Base-by-base conservation (phyloP, 805 yeast species). In the Brettanomyces bruxellensis region DNA sequence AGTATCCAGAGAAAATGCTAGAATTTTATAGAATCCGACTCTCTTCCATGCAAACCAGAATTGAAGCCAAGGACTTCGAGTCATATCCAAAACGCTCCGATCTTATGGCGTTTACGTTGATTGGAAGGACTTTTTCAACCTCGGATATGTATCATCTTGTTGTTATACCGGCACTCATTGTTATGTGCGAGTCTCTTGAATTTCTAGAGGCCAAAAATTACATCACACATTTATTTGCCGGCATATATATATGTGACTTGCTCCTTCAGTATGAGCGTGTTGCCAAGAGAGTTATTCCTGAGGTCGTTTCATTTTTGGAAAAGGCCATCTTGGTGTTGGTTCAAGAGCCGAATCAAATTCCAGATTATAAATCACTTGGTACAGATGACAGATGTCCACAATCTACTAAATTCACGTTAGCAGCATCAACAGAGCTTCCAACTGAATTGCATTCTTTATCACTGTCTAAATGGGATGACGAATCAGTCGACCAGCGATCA, bases 131-230 rank as follows among this genome's bases (percentile, higher is more conserved):
- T 4, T 93, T 85, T 59, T 90, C 99, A 0, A 88, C 97, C 1
- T 93, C 99, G 0, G 99, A 93, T 69, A 90, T 88, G 60, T 91
- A 86, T 65, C 99, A 93, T 69, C 71, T 89, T 49, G 84, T 93
- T 9, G 90, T 82, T 4, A 90, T 96, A 0, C 96, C 97, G 3
- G 75, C 91, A 2, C 68, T 78, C 30, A 75, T 93, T 34, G 65
- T 87, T 37, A 78, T 88, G 70, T 76, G 83, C 43, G 91, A 87
- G 62, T 69, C 78, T 12, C 66, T 91, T 46, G 79, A 81, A 45
- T 78, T 75, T 53, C 55, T 76, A 22, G 71, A 72, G 39, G 57
- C 59, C 4, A 59, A 60, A 4, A 52, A 51, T 34, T 43, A 52
- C 25, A 25, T 44, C 12, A 49, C 51, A 14, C 58, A 57, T 45